These are phyloP conservation scores for Piedraia hortae DNA, from an alignment of 2,329 filamentous ascomycete genomes.

Conservation along the genomic window DNA sequence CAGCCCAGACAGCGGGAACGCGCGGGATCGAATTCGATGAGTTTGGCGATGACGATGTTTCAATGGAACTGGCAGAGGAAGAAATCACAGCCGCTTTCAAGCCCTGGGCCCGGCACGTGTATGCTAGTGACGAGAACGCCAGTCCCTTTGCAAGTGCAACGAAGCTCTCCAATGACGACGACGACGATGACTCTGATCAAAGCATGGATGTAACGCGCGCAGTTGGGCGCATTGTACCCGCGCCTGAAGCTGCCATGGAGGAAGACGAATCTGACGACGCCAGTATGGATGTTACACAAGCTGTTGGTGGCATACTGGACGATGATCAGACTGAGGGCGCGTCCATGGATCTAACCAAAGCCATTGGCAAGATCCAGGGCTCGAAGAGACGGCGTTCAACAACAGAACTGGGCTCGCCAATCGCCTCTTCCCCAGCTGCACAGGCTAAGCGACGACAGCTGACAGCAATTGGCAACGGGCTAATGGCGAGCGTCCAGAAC, in stretches of 20 bases:
- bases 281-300: constrained; percentile 83
- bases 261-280: constrained; percentile 32
- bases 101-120: constrained; percentile 32
- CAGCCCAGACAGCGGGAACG: constrained; percentile 47
- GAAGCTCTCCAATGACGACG: too few relatives aligned
- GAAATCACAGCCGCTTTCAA: constrained; percentile 48
- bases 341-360: constrained; percentile 29
- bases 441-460: constrained; percentile 16
- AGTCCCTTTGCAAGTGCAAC: constrained; percentile 22
- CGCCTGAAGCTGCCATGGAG: constrained; percentile 6
- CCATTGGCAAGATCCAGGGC: constrained; percentile 22
- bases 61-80: constrained; percentile 29
- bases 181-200: too few relatives aligned
- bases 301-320: constrained; percentile 49
- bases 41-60: constrained; percentile 14
- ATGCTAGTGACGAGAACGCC: constrained; percentile 15
- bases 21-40: constrained; percentile 34
- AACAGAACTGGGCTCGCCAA: constrained; percentile 11
- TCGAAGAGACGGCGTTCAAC: constrained; percentile 18
- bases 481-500: constrained; percentile 7
- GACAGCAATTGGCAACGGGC: constrained; percentile 13
- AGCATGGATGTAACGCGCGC: too few relatives aligned
- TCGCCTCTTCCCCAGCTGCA: constrained; percentile 2
- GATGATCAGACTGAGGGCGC: constrained; percentile 14
- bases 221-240: constrained; percentile 3